These are phyloP conservation scores for Neospora caninum DNA, from an alignment of 169 alveolate genomes.

Conservation along the genomic window DNA sequence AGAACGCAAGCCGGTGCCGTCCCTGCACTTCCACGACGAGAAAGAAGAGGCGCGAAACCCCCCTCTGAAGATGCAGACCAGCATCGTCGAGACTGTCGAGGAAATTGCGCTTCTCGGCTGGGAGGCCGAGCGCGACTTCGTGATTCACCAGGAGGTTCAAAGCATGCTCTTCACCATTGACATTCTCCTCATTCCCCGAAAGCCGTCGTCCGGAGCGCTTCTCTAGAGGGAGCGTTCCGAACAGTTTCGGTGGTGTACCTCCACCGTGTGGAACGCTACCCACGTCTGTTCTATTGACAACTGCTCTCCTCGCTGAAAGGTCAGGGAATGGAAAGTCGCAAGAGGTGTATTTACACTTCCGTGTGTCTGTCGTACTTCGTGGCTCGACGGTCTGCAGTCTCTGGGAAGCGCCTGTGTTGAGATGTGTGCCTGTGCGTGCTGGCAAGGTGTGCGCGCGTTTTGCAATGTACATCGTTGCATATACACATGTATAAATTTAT, in stretches of 20 bases:
- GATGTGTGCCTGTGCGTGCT: no score
- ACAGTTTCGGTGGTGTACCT: no score
- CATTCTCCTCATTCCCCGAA: constrained; percentile 14
- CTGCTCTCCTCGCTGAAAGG: not conserved
- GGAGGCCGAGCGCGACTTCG: not conserved
- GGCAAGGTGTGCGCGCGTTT: no score
- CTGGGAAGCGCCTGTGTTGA: no score
- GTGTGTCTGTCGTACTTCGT: no score
- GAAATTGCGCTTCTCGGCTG: not conserved
- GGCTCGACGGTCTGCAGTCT: no score
- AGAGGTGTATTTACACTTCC: no score
- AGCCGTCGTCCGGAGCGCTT: no score
- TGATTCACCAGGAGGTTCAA: not conserved
- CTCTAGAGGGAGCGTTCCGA: no score
- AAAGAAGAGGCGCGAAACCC: constrained; percentile 19
- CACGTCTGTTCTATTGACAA: not conserved
- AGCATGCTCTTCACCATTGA: constrained; percentile 12
- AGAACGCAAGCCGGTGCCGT: not conserved
- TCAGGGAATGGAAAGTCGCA: not conserved
- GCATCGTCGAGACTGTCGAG: not conserved
- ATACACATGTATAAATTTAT: no score
- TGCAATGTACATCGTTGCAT: no score
- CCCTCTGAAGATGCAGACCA: not conserved
- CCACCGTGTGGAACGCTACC: no score
- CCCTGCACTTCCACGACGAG: constrained; percentile 4